A percentile compares a stretch with the other conserved stretches of the same genome.
These are phyloP conservation scores for Rhizopogon salebrosus DNA, from an alignment of 768 basidiomycete genomes.

Conservation along the genomic window DNA sequence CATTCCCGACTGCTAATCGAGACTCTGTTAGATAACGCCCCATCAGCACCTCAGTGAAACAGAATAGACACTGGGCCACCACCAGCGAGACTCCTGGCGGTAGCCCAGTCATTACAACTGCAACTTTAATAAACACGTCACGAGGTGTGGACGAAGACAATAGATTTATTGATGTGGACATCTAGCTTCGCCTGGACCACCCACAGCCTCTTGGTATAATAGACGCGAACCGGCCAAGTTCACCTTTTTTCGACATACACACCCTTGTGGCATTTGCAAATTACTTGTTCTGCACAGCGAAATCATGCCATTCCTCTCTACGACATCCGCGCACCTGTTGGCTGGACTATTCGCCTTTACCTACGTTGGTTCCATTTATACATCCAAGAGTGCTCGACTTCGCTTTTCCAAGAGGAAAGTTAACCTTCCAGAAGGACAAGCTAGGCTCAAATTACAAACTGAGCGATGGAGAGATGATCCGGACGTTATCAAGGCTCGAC, in stretches of 20 bases:
- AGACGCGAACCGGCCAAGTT: background rate
- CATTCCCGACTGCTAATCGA: no score
- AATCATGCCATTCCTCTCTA: constrained; percentile 23
- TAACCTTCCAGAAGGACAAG: constrained; percentile 21
- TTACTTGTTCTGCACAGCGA: background rate
- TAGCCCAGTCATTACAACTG: background rate
- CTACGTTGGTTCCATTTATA: constrained; percentile 84
- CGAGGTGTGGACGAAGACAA: background rate
- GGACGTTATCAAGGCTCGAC: constrained; percentile 73
- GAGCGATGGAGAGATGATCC: constrained; percentile 79
- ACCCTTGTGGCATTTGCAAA: background rate
- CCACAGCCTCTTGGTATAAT: background rate
- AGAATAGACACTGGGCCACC: background rate
- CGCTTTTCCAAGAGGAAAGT: constrained; percentile 36
- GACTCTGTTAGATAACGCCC: no score
- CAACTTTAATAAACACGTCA: background rate
- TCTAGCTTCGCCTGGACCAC: background rate
- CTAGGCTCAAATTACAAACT: constrained; percentile 26
- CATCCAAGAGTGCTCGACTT: constrained; percentile 60
- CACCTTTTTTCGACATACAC: background rate
- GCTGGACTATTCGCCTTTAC: constrained; percentile 53
- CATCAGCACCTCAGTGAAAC: background rate
- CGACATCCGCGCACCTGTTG: constrained; percentile 42
- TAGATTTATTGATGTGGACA: background rate
- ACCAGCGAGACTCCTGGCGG: background rate